Conservation (phyloP, 2,329 filamentous ascomycete species). For the Aureobasidium zeae region DNA sequence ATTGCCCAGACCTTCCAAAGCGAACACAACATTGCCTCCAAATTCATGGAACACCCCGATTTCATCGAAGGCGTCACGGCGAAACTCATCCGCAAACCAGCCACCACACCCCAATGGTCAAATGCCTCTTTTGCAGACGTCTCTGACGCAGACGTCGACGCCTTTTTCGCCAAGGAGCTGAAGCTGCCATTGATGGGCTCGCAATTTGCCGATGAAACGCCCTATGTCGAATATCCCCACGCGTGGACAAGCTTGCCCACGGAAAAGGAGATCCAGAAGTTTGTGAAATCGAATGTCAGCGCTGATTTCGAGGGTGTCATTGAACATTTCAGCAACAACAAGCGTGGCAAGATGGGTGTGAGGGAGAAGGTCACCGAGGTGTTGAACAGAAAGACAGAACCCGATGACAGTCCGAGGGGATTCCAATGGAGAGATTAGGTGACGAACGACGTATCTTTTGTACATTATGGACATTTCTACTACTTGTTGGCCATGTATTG, state of each 20-base stretch:
- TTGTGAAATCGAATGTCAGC: constrained; percentile 28
- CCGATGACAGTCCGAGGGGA: not conserved
- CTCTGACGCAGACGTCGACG: constrained; percentile 46
- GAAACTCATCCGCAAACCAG: constrained; percentile 61
- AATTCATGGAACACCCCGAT: constrained; percentile 86
- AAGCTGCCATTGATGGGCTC: constrained; percentile 52
- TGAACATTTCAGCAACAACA: constrained; percentile 31
- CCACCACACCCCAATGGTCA: constrained; percentile 62
- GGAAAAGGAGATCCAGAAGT: constrained; percentile 51
- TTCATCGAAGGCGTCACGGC: constrained; percentile 88
- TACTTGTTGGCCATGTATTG: too few species aligned
- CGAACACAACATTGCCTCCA: constrained; percentile 73
- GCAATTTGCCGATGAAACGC: constrained; percentile 30
- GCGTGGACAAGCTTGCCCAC: constrained; percentile 60
- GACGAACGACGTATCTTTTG: too few species aligned
- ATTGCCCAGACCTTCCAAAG: constrained; percentile 77
- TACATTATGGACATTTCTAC: too few species aligned
- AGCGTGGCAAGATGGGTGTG: constrained; percentile 38
- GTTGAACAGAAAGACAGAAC: constrained; percentile 36
- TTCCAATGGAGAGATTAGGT: constrained; percentile 9
- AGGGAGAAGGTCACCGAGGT: constrained; percentile 56
- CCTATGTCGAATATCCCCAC: constrained; percentile 69
- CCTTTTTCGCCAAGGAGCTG: constrained; percentile 56
- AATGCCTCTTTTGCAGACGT: constrained; percentile 65
- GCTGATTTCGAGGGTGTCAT: constrained; percentile 32